Conservation (phyloP, 352 stramenopile species). For the Phytophthora citrophthora region DNA sequence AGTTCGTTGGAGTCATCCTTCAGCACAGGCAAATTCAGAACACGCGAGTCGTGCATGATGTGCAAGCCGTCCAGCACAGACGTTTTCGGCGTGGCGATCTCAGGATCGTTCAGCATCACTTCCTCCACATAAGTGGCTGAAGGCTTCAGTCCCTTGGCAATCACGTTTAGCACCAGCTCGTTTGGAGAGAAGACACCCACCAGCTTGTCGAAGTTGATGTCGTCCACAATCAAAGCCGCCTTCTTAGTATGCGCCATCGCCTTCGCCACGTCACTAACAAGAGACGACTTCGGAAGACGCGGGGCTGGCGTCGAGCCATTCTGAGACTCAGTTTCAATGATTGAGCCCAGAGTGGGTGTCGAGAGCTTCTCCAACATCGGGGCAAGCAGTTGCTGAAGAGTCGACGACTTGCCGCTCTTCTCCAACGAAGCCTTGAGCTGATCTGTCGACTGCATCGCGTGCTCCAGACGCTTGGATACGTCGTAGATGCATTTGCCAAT, state of each 20-base stretch:
- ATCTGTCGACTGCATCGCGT: slow-evolving; percentile 83
- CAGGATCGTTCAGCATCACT: slow-evolving; percentile 91
- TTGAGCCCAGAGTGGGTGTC: slow-evolving; percentile 79
- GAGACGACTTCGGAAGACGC: slow-evolving; percentile 85
- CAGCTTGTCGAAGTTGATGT: slow-evolving; percentile 84
- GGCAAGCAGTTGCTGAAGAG: slow-evolving; percentile 75
- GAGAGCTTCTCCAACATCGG: slow-evolving; percentile 88
- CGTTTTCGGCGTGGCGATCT: slow-evolving; percentile 70
- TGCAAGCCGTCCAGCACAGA: slow-evolving; percentile 87
- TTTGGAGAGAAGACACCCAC: slow-evolving; percentile 97
- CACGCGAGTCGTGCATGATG: slow-evolving; percentile 90
- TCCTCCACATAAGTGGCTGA: slow-evolving; percentile 89
- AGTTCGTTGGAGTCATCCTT: slow-evolving; percentile 69
- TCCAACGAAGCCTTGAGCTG: slow-evolving; percentile 85
- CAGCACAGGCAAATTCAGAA: slow-evolving; percentile 83
- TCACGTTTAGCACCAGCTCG: slow-evolving; percentile 96
- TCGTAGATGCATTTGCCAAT: slow-evolving; percentile 99
- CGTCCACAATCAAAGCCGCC: slow-evolving; percentile 94
- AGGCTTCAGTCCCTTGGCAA: slow-evolving; percentile 92
- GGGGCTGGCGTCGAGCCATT: slow-evolving; percentile 60
- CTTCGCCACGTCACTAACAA: slow-evolving; percentile 78
- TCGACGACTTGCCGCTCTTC: slow-evolving; percentile 74
- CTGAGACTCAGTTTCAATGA: slow-evolving; percentile 82
- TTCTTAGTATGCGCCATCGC: slow-evolving; percentile 87
- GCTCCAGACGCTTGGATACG: slow-evolving; percentile 96